These are phyloP conservation scores for Paramyrothecium roridum DNA, from an alignment of 2,329 filamentous ascomycete genomes.

Conservation along the genomic window DNA sequence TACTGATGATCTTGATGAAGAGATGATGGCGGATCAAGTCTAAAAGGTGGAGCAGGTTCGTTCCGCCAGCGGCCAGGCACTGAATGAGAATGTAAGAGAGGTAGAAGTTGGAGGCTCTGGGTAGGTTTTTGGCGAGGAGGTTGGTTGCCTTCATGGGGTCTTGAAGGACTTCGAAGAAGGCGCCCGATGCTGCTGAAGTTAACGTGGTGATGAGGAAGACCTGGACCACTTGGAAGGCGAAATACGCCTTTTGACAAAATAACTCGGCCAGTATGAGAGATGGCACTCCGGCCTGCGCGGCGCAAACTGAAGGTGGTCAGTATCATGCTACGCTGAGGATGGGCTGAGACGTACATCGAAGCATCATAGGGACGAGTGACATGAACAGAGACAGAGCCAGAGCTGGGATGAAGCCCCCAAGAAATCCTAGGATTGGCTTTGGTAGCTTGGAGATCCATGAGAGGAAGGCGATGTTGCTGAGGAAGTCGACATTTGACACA, in stretches of 20 bases:
- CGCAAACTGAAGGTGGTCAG: constrained; percentile 54
- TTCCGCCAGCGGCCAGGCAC: constrained; percentile 74
- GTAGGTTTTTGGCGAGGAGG: constrained; percentile 71
- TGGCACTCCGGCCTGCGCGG: constrained; percentile 75
- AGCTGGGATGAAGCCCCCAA: constrained; percentile 80
- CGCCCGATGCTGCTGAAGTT: constrained; percentile 73
- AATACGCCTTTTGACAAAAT: constrained; percentile 88
- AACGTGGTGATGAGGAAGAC: constrained; percentile 87
- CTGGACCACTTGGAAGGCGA: constrained; percentile 85
- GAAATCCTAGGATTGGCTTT: constrained; percentile 67
- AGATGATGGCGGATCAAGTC: constrained; percentile 59
- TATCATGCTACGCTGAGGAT: background rate
- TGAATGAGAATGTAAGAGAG: constrained; percentile 92
- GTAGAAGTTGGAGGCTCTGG: constrained; percentile 89
- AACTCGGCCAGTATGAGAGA: constrained; percentile 79
- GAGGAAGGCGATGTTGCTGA: constrained; percentile 66
- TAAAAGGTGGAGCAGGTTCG: constrained; percentile 66
- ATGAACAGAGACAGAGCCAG: constrained; percentile 79
- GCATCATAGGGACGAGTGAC: constrained; percentile 78
- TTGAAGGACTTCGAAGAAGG: constrained; percentile 58
- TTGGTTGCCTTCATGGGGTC: constrained; percentile 59
- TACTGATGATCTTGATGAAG: constrained; percentile 71
- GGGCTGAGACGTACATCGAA: constrained; percentile 49
- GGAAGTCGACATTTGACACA: constrained; percentile 77
- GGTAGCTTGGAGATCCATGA: constrained; percentile 73